These are phyloP conservation scores for Carnegiea gigantea DNA, from an alignment of 179 eudicot genomes.

Conservation along the genomic window DNA sequence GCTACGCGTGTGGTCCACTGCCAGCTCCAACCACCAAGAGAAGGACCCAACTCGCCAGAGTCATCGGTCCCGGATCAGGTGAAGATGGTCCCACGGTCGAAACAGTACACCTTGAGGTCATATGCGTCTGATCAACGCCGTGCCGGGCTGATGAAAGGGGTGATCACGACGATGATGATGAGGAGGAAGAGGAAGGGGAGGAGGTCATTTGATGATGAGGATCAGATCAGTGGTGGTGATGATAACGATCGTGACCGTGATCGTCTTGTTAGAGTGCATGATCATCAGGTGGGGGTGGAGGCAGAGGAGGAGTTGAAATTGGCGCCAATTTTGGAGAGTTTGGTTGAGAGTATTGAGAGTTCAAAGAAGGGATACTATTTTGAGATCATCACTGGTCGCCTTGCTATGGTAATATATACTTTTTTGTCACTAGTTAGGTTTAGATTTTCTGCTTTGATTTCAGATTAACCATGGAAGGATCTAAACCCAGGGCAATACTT, in stretches of 20 bases:
- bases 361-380: slow-evolving; percentile 80
- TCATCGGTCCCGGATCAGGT: slow-evolving; percentile 33
- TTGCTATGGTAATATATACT: slow-evolving; percentile 68
- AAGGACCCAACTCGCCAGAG: slow-evolving; percentile 18
- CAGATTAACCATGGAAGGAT: too few relatives aligned
- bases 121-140: slow-evolving; percentile 48
- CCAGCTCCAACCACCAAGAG: slow-evolving; percentile 40
- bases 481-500: too few relatives aligned
- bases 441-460: too few relatives aligned
- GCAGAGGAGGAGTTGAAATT: slow-evolving; percentile 25
- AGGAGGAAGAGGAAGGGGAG: background rate
- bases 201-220: background rate
- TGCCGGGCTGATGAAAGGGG: slow-evolving; percentile 40
- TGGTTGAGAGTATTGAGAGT: slow-evolving; percentile 81
- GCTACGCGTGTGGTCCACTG: slow-evolving; percentile 48
- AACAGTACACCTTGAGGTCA: slow-evolving; percentile 73
- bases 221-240: background rate
- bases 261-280: background rate
- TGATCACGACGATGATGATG: slow-evolving; percentile 11
- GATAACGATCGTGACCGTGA: slow-evolving; percentile 5
- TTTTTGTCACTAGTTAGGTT: background rate
- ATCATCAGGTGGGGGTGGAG: slow-evolving; percentile 3
- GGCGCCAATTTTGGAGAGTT: slow-evolving; percentile 59
- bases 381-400: slow-evolving; percentile 84
- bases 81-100: slow-evolving; percentile 68